Base-by-base conservation (phyloP, 164 flowering plant genomes). In the Cinnamomum chago region DNA sequence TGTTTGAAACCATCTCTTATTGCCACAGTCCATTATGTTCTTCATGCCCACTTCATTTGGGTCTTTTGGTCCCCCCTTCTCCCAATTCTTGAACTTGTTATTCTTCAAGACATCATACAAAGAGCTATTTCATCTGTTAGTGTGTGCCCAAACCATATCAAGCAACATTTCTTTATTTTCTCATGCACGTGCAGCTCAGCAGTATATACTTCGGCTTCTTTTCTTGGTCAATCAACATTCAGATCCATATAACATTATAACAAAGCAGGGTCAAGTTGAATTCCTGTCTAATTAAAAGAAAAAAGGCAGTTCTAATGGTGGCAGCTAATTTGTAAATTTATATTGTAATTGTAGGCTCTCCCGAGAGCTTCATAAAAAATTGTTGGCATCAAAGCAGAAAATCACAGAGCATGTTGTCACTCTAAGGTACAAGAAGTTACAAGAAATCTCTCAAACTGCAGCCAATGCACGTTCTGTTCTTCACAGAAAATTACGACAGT, bases 391-490 rank as follows among this genome's bases (percentile, higher is more conserved):
- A 35, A 82, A 76, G 62, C 84, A 79, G 78, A 91, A 79, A 79
- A 80, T 94, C 62, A 71, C 30, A 10, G 87, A 90, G 72, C 90
- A 89, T 79, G 73, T 81, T 23, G 78, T 76, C 55, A 50, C 73
- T 58, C 83, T 75, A 70, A 83, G 83, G 75, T 78, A 82, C 65
- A 82, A 68, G 77, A 92, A 84, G 79, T 77, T 82, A 77, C 80
- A 75, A 74, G 86, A 86, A 76, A 70, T 95, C 72, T 87, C 89
- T 22, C 84, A 89, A 75, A 81, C 79, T 81, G 92, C 93, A 58
- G 77, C 88, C 67, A 55, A 67, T 70, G 94, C 94, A 50, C 91
- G 90, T n/a, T 94, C 98, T 66, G 71, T 55, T 22, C 82, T 94
- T 74, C 94, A 86, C 77, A 83, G 71, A 80, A 90, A 82, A 82